Base-by-base conservation (phyloP, 2,329 filamentous ascomycete species). In the Apiospora malaysiana region DNA sequence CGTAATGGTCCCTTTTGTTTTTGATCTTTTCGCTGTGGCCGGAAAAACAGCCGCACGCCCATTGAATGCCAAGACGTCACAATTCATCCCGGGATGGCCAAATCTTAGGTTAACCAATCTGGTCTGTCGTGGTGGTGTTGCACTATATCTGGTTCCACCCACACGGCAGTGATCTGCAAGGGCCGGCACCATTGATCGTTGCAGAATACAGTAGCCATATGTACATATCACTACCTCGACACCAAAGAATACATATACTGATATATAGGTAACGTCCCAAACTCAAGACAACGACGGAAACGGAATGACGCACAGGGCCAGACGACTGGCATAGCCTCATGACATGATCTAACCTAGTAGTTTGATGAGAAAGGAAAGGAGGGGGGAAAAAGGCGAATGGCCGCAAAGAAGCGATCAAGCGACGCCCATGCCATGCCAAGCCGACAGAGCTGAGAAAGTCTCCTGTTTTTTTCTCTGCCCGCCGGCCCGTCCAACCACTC, bases 101-200 rank as follows among this genome's bases (percentile, higher is more conserved):
- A 63, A 63, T 63, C 56, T 63, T 63, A n/a, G n/a, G n/a, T n/a
- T n/a, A 40, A 63, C 27, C 56, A 63, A 63, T 37, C 56, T 63
- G n/a, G n/a, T n/a, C n/a, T n/a, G n/a, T n/a, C n/a, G 21, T 10
- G 2, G 18, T 8, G 12, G 12, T 18, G 56, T 63, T 40, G 56
- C 56, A 63, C n/a, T 63, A 63, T 63, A 63, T 63, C 56, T n/a
- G 56, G 40, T 40, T 63, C 32, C 37, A 63, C 32, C 56, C 32
- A 40, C 56, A 23, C 56, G 32, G 56, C 56, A 63, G 56, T 40
- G 56, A 63, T 63, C 21, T 63, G 32, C 56, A 63, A 63, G 56
- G 56, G 56, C 56, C 32, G 56, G 32, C 56, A 40, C 56, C 56
- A 63, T 32, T 32, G 51, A 40, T 27, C 51, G 9, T n/a, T 37